A percentile compares a stretch with the other conserved stretches of the same genome.
Conservation (phyloP, 2,329 filamentous ascomycete genomes). For the Helminthosporium solani region DNA sequence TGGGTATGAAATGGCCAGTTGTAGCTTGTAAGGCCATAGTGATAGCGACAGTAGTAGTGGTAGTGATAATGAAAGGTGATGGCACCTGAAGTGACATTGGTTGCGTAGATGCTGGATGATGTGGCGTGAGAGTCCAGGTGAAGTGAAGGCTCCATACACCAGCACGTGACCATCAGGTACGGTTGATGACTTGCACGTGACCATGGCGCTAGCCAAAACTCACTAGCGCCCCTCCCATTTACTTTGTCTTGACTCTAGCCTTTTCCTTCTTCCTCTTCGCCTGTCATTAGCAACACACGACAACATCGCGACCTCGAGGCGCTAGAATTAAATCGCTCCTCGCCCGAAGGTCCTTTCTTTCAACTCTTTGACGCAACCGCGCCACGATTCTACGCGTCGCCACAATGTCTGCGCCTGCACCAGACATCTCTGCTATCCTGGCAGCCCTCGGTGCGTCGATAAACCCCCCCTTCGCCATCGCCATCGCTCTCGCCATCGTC, state of each 20-base stretch:
- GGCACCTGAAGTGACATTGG: not conserved
- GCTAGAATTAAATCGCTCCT: not conserved
- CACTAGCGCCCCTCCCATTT: not conserved
- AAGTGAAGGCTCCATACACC: no score
- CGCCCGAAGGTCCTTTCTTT: not conserved
- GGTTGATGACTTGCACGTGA: not conserved
- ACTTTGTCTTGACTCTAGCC: not conserved
- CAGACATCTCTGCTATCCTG: constrained; percentile 43
- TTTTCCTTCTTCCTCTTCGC: not conserved
- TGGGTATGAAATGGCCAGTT: not conserved
- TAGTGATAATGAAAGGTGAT: not conserved
- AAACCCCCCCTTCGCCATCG: no score
- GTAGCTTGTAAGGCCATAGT: constrained; percentile 1
- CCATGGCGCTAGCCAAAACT: not conserved
- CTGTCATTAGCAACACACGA: not conserved
- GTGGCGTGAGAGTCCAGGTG: no score
- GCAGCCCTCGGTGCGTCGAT: constrained; percentile 40
- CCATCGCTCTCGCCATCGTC: no score
- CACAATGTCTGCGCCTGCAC: constrained; percentile 36
- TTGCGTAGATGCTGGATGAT: not conserved
- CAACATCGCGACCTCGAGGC: not conserved
- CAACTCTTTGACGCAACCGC: not conserved
- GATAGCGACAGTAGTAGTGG: no score
- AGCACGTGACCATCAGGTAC: not conserved
- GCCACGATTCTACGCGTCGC: constrained; percentile 8